Conservation (phyloP, 2,329 filamentous ascomycete genomes). For the Saccharata proteae region DNA sequence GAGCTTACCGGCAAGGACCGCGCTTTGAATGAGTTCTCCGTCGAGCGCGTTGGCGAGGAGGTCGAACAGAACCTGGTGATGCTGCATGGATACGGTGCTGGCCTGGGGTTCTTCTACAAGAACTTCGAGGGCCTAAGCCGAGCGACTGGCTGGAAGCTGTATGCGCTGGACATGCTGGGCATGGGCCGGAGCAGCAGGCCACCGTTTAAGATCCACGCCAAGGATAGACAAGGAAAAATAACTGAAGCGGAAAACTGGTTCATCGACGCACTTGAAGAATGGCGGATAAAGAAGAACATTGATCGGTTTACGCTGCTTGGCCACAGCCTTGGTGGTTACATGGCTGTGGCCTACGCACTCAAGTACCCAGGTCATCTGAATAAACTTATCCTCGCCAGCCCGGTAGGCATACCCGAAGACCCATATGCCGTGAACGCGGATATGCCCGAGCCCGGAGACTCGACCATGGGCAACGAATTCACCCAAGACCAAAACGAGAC, state of each 20-base stretch:
- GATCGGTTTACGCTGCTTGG: slow-evolving; percentile 89
- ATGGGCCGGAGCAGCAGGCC: slow-evolving; percentile 86
- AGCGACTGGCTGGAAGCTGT: slow-evolving; percentile 71
- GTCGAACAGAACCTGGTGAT: slow-evolving; percentile 84
- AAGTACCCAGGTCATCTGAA: slow-evolving; percentile 93
- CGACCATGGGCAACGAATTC: slow-evolving; percentile 66
- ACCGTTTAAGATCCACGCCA: slow-evolving; percentile 71
- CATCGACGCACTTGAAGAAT: slow-evolving; percentile 90
- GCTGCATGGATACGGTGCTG: slow-evolving; percentile 92
- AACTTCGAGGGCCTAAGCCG: slow-evolving; percentile 86
- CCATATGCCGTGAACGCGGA: slow-evolving; percentile 74
- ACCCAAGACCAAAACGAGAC: slow-evolving; percentile 55
- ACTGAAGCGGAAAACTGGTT: slow-evolving; percentile 91
- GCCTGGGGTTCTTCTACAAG: slow-evolving; percentile 95
- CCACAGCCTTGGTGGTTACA: slow-evolving; percentile 88
- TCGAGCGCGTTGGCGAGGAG: slow-evolving; percentile 70
- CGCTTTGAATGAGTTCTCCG: slow-evolving; percentile 81
- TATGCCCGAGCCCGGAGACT: slow-evolving; percentile 63
- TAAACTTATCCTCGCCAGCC: slow-evolving; percentile 89
- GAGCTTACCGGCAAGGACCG: slow-evolving; percentile 74
- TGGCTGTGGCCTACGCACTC: slow-evolving; percentile 86
- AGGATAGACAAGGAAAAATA: slow-evolving; percentile 68
- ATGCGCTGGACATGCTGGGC: slow-evolving; percentile 86
- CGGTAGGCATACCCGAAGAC: slow-evolving; percentile 89
- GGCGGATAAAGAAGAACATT: slow-evolving; percentile 77